These are phyloP conservation scores for Niveomyces coronatus DNA, from an alignment of 2,329 filamentous ascomycete genomes.

Conservation along the genomic window DNA sequence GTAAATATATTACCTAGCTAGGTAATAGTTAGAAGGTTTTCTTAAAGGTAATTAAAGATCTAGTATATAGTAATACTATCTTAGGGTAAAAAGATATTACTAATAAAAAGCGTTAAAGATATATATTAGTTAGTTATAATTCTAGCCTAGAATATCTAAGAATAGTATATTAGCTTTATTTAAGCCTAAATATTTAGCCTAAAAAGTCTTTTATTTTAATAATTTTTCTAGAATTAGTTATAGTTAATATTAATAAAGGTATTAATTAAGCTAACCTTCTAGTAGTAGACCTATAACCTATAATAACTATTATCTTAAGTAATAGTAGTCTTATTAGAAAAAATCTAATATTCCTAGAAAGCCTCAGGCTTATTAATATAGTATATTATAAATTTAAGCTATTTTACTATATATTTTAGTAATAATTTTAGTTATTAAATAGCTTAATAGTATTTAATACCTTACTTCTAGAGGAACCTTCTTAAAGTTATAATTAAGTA, in stretches of 20 bases:
- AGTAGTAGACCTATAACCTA: neutral
- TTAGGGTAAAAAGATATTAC: no score
- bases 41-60: neutral
- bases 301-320: neutral
- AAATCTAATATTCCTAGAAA: neutral
- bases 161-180: neutral
- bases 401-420: no score
- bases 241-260: neutral
- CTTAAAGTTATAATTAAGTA: no score
- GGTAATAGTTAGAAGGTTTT: neutral
- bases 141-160: no score
- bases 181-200: neutral
- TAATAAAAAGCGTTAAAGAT: neutral
- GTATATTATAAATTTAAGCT: no score
- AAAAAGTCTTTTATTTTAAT: neutral
- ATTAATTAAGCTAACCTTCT: neutral
- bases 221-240: neutral
- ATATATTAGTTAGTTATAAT: neutral
- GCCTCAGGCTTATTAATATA: neutral
- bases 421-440: no score
- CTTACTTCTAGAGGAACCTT: no score
- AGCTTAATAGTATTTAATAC: no score
- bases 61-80: neutral
- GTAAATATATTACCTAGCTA: neutral
- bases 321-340: neutral